Base-by-base conservation (phyloP, 148 eudicot species). In the Cornus kousa region DNA sequence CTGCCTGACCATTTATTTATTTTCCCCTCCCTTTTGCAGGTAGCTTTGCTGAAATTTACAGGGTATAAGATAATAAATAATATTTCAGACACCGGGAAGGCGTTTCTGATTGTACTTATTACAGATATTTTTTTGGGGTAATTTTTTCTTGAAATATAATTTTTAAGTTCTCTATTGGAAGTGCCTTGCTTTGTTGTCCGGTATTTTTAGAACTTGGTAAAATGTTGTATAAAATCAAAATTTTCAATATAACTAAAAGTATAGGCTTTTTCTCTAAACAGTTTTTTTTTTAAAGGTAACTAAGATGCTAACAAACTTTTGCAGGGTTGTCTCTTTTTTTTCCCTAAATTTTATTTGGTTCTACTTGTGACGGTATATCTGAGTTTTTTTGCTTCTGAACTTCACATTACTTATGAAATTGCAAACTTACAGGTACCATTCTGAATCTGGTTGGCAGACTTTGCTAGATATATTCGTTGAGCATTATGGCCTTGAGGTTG, bases 401-500 rank as follows among this genome's bases (percentile, higher is more conserved):
- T 67, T 65, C 9, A 74, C 55, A 68, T 31, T 13, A 66, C 53
- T 68, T 55, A 20, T 46, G 62, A 68, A 60, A 23, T 70, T 77
- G 57, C 57, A 70, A 31, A 75, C 46, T 69, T 85, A 86, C 89
- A 96, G 99, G 77, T 91, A 92, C 80, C 99, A 96, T 86, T 96
- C 99, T 73, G 99, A 96, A 91, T 89, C 95, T 74, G 99, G 99
- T 78, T 96, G 99, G 99, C 90, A 92, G 81, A 90, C 99, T 20
- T 77, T 94, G 78, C 78, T 91, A 76, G 99, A 96, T 85, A 70
- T 92, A 69, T 37, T 94, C 50, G 82, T 92, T 22, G 98, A 96
- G 84, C 99, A 96, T 83, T 96, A 94, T 69, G 99, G 99, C 43
- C 40, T 96, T 76, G 95, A 90, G 78, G 88, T 91, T 78, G 98